Evolutionary conservation across 148 eudicot species (phyloP).

Genomic region (Rhododendron griersonianum): DNA sequence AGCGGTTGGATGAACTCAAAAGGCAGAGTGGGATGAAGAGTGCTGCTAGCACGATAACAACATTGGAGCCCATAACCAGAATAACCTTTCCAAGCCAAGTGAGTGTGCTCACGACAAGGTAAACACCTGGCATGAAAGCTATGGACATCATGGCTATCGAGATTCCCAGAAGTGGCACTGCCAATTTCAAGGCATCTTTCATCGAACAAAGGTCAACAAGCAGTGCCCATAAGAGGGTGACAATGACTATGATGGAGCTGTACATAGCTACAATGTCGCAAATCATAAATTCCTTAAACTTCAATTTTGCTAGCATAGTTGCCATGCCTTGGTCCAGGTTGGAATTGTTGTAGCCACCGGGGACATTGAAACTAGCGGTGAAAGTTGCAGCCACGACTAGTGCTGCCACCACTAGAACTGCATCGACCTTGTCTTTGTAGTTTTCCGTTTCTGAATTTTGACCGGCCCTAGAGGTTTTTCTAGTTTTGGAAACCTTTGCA

Average conservation of each 20-base stretch:
- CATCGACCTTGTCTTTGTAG: slow-evolving; percentile 20
- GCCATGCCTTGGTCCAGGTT: not conserved
- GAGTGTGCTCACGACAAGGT: slow-evolving; percentile 27
- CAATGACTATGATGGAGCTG: slow-evolving; percentile 13
- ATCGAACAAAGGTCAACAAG: slow-evolving; percentile 26
- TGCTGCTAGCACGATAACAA: slow-evolving; percentile 13
- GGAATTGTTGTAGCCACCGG: not conserved
- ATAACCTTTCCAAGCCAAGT: slow-evolving; percentile 37
- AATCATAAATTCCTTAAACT: not conserved
- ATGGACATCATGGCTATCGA: slow-evolving; percentile 42
- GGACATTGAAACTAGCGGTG: not conserved
- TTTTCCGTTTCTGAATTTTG: slow-evolving; percentile 9
- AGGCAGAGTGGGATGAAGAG: slow-evolving; percentile 26
- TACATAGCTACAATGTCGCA: not conserved
- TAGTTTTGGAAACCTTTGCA: not conserved
- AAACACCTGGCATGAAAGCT: slow-evolving; percentile 42
- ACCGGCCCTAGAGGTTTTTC: not conserved
- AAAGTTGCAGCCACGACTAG: slow-evolving; percentile 18
- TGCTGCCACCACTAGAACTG: slow-evolving; percentile 21
- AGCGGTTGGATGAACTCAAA: not conserved
- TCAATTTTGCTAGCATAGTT: not conserved
- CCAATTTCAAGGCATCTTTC: not conserved
- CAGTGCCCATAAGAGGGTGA: slow-evolving; percentile 44
- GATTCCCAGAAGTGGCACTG: slow-evolving; percentile 20
- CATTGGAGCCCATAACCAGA: slow-evolving; percentile 27